Percentiles rank a stretch among this genome's conserved stretches.
phyloP scores from a whole-genome alignment of 73 alveolate species.

The Paramecium primaurelia region DNA sequence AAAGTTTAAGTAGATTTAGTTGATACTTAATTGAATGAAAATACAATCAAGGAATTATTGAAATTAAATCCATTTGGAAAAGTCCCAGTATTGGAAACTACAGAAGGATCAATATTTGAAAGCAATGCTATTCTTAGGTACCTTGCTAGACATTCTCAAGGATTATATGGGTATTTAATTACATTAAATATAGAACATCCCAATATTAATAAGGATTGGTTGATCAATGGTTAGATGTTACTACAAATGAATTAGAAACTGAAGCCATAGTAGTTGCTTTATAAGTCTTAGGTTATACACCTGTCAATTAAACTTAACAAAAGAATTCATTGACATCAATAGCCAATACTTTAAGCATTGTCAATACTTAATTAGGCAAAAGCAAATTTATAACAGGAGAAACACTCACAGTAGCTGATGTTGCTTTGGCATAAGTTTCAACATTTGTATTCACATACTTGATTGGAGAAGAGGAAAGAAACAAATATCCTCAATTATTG shows the following conservation, averaged over 20 bases:
- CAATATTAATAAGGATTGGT: slow-evolving; percentile 56
- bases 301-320: slow-evolving; percentile 63
- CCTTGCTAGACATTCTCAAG: not conserved
- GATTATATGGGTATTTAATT: slow-evolving; percentile 9
- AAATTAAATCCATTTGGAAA: not conserved
- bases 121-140: slow-evolving; percentile 2
- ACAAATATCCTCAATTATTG: slow-evolving; percentile 68
- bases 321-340: slow-evolving; percentile 54
- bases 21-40: not conserved
- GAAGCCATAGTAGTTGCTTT: slow-evolving; percentile 57
- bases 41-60: not conserved
- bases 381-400: slow-evolving; percentile 83
- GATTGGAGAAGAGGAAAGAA: slow-evolving; percentile 79
- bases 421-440: slow-evolving; percentile 70
- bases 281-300: slow-evolving; percentile 80
- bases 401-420: slow-evolving; percentile 90
- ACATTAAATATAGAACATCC: slow-evolving; percentile 23
- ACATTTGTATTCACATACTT: slow-evolving; percentile 68
- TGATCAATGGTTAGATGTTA: slow-evolving; percentile 75
- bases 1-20: slow-evolving; percentile 28
- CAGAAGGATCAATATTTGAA: slow-evolving; percentile 42
- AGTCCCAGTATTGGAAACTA: not conserved
- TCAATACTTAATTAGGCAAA: slow-evolving; percentile 71
- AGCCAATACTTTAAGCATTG: slow-evolving; percentile 59
- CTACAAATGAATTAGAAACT: slow-evolving; percentile 64